phyloP scores from a whole-genome alignment of 371 early-diverging fungal species.

The Lichtheimia hyalospora region DNA sequence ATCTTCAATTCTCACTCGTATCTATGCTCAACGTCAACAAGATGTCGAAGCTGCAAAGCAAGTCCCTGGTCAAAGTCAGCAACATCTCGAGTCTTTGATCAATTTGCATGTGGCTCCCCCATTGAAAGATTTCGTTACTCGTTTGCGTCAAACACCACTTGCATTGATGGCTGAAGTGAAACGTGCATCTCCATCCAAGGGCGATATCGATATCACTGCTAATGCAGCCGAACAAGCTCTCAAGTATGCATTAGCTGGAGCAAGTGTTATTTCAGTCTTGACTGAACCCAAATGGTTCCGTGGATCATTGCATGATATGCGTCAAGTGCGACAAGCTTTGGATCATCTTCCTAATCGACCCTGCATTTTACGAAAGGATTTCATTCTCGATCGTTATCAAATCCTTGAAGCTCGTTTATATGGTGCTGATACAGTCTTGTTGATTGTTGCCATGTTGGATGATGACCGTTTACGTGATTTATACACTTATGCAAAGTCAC shows the following conservation, averaged over 20 bases:
- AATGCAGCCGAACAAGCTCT: slow-evolving; percentile 87
- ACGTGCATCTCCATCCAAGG: slow-evolving; percentile 96
- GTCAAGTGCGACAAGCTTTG: slow-evolving; percentile 75
- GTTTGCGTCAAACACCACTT: slow-evolving; percentile 56
- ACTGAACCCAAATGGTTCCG: slow-evolving; percentile 98
- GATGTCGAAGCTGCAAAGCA: slow-evolving; percentile 77
- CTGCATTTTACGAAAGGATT: slow-evolving; percentile 94
- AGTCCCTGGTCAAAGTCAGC: slow-evolving; percentile 71
- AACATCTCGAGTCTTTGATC: slow-evolving; percentile 70
- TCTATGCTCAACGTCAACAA: slow-evolving; percentile 73
- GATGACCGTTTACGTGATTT: slow-evolving; percentile 65
- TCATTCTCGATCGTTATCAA: slow-evolving; percentile 95
- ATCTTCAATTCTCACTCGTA: slow-evolving; percentile 62
- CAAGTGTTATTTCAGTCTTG: slow-evolving; percentile 91
- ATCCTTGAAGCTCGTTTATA: slow-evolving; percentile 88
- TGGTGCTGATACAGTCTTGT: slow-evolving; percentile 91
- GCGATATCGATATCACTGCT: slow-evolving; percentile 78
- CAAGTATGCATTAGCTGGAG: slow-evolving; percentile 86
- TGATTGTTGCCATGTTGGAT: slow-evolving; percentile 95
- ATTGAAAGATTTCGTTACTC: slow-evolving; percentile 73
- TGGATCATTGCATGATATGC: slow-evolving; percentile 89
- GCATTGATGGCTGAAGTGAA: slow-evolving; percentile 96
- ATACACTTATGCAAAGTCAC: slow-evolving; percentile 65
- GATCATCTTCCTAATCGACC: slow-evolving; percentile 74
- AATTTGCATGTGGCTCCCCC: slow-evolving; percentile 75